Base-by-base conservation (phyloP, 257 asterid genomes). In the Solanum chiquidenum region DNA sequence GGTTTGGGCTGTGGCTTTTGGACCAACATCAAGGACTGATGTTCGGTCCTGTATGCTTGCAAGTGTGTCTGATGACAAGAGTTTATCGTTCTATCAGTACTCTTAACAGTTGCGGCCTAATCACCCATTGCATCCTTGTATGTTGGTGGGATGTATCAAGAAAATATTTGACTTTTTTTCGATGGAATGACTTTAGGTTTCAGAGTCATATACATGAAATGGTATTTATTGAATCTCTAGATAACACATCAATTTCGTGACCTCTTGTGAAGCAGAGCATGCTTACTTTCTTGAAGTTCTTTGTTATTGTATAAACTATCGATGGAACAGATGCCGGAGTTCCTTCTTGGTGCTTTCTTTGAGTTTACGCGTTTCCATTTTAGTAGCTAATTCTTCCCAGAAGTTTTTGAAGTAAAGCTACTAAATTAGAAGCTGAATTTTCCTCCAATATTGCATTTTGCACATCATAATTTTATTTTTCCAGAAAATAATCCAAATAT, bases 1-100 rank as follows among this genome's bases (percentile, higher is more conserved):
- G 92, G 99, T 96, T 31, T 97, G 99, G 99, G 92, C 95, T 0
- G 99, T 96, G 76, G 98, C 98, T 34, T 97, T 97, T 84, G 98
- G 98, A 25, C 99, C 98, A 4, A 91, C 98, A 0, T 88, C 88
- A 12, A 88, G 88, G 92, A 92, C 91, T 0, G 98, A 94, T 58
- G 93, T 90, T 4, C 88, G 98, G 49, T 88, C 98, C 58, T 93
- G 97, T 90, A 84, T 95, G 91, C 99, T 97, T 33, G 99, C 99
- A 4, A 97, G 98, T 37, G 99, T 89, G 16, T 96, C 99, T 0
- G 99, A 96, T 52, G 99, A 97, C 91, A 96, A 93, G 93, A 94
- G 98, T 40, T 58, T 97, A 23, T 93, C 99, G 0, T 92, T 97
- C 87, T 97, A 93, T 86, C 92, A 90, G 88, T 97, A 95, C 91